phyloP scores from a whole-genome alignment of 148 eudicot species.

The Pharnaceum exiguum region DNA sequence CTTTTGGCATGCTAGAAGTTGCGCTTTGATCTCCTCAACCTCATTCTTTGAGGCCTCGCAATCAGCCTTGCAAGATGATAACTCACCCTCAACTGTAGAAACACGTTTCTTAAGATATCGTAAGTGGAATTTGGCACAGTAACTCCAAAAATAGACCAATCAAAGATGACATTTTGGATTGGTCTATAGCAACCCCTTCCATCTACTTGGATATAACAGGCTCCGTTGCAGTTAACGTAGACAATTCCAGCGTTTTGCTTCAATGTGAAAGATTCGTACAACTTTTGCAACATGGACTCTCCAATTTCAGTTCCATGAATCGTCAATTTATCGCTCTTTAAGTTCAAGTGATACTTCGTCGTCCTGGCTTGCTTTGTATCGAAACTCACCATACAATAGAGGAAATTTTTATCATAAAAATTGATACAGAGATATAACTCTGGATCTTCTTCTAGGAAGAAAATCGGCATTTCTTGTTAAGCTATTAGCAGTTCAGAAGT shows the following conservation, averaged over 20 bases:
- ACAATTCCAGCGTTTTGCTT: neutral
- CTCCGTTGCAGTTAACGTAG: constrained; percentile 16
- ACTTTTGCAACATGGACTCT: neutral
- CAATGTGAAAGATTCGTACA: constrained; percentile 1
- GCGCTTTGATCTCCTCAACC: neutral
- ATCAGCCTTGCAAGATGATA: neutral
- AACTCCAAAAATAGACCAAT: constrained; percentile 12
- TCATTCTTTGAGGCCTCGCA: neutral
- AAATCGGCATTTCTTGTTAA: no score
- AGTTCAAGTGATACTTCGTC: no score
- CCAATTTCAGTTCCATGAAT: constrained; percentile 13
- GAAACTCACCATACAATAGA: no score
- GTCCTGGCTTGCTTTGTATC: no score
- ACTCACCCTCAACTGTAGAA: neutral
- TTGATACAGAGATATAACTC: no score
- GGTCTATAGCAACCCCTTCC: neutral
- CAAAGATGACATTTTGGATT: constrained; percentile 14
- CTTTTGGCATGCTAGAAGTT: neutral
- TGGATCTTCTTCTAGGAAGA: no score
- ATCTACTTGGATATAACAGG: neutral
- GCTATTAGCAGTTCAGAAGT: no score
- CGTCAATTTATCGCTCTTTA: neutral
- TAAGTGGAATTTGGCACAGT: constrained; percentile 1
- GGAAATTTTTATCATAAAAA: no score
- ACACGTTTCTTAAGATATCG: neutral